Evolutionary conservation across 2,329 filamentous ascomycete species (phyloP).

Genomic region (Didymella lethalis): DNA sequence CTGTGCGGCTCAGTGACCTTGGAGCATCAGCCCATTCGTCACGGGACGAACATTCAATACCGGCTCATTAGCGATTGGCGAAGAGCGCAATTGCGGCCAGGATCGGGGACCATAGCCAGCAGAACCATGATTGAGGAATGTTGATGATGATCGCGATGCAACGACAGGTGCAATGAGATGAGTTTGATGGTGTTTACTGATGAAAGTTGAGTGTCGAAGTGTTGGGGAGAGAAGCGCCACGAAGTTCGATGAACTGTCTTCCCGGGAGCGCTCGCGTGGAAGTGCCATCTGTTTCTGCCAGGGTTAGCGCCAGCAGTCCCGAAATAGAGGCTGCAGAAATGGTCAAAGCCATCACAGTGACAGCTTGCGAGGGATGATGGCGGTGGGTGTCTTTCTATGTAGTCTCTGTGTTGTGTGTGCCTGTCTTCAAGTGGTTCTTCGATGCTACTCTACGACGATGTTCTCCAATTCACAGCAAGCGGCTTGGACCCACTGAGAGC

Average conservation of each 20-base stretch:
- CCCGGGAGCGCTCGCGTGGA: conserved; percentile 11
- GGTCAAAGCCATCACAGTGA: not conserved
- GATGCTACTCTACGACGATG: not conserved
- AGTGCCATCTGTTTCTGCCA: conserved; percentile 13
- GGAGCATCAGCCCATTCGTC: conserved; percentile 20
- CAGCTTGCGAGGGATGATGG: not conserved
- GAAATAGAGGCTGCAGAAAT: not conserved
- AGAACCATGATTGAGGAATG: conserved; percentile 2
- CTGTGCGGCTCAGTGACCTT: conserved; percentile 9
- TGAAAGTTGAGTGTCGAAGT: conserved; percentile 17
- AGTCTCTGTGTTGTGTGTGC: not conserved
- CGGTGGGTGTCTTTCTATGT: not conserved
- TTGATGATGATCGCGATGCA: conserved; percentile 6
- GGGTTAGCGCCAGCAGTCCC: conserved; percentile 15
- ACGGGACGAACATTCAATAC: conserved; percentile 15
- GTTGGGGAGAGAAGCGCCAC: conserved; percentile 15
- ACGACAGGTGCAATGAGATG: conserved; percentile 7
- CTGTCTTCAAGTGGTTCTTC: not conserved
- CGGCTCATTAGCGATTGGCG: conserved; percentile 17
- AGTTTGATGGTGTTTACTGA: conserved; percentile 9
- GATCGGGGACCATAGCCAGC: conserved; percentile 1
- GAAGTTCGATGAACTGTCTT: conserved; percentile 18
- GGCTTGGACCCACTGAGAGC: not conserved
- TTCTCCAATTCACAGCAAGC: not conserved
- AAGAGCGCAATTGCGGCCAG: conserved; percentile 12